Evolutionary conservation across 1,139 yeast species (phyloP).

Genomic region (Debaryomycetaceae sp.): DNA sequence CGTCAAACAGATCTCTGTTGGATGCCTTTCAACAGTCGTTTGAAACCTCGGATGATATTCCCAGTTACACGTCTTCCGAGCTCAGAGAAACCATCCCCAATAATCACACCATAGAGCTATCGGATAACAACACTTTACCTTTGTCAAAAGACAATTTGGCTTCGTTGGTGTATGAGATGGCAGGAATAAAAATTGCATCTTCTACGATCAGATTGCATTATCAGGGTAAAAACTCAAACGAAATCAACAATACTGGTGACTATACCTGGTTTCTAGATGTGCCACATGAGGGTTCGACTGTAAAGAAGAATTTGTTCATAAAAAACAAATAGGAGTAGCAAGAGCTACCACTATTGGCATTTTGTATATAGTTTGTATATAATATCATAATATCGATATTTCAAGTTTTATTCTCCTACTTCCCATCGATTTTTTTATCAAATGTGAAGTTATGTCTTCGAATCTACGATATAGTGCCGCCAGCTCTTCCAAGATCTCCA

Average conservation of each 20-base stretch:
- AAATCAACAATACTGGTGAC: constrained; percentile 26
- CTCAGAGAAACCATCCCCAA: constrained; percentile 32
- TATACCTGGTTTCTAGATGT: constrained; percentile 27
- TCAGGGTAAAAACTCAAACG: constrained; percentile 12
- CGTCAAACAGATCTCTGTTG: constrained; percentile 4
- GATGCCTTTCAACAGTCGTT: constrained; percentile 5
- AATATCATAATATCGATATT: background rate
- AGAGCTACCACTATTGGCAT: background rate
- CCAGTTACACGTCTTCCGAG: constrained; percentile 27
- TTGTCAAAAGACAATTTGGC: constrained; percentile 24
- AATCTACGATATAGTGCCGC: constrained; percentile 41
- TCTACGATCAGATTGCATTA: constrained; percentile 17
- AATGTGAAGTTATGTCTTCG: constrained; percentile 14
- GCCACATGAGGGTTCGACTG: constrained; percentile 19
- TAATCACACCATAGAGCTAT: constrained; percentile 16
- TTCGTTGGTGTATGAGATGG: constrained; percentile 20
- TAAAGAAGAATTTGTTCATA: constrained; percentile 13
- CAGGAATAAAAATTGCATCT: constrained; percentile 31
- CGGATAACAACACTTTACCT: constrained; percentile 20
- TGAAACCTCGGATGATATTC: constrained; percentile 7
- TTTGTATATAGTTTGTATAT: background rate
- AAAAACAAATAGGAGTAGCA: background rate
- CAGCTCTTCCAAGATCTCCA: constrained; percentile 33
- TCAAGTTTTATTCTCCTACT: background rate
- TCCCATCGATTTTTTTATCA: background rate